Conservation (phyloP, 495 filamentous ascomycete genomes). For the Pyrenopolyporus hunteri region DNA sequence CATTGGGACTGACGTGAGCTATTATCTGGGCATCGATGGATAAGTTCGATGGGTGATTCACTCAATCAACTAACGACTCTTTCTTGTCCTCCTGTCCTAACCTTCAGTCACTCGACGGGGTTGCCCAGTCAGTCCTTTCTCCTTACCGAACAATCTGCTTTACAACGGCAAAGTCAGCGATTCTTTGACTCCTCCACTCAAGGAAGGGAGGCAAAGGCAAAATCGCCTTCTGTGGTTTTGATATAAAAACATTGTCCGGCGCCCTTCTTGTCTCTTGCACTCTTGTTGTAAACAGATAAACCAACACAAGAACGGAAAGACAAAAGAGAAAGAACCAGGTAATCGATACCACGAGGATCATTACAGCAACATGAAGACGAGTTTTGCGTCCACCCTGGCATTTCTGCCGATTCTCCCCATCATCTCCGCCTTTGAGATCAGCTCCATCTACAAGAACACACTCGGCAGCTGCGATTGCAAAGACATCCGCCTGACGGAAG, state of each 20-base stretch:
- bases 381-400: conserved; percentile 18
- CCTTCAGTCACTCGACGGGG: too few species aligned
- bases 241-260: conserved; percentile 5
- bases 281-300: not conserved
- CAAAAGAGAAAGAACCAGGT: not conserved
- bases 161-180: conserved; percentile 6
- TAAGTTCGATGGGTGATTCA: too few species aligned
- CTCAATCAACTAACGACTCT: too few species aligned
- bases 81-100: too few species aligned
- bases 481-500: conserved; percentile 17
- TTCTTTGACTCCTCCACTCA: conserved; percentile 2
- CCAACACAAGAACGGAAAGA: not conserved
- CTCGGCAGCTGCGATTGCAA: conserved; percentile 22
- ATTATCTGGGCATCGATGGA: too few species aligned
- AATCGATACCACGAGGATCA: conserved; percentile 7
- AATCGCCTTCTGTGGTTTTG: conserved; percentile 17
- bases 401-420: conserved; percentile 20
- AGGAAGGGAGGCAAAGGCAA: too few species aligned
- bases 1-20: too few species aligned
- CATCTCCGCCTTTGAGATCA: conserved; percentile 15
- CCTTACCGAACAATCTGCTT: too few species aligned
- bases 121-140: too few species aligned
- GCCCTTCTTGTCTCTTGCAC: too few species aligned
- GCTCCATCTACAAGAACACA: conserved; percentile 22
- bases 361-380: conserved; percentile 20